Percentiles rank a stretch among this genome's conserved stretches.
Evolutionary conservation across 2,329 filamentous ascomycete genomes (phyloP).

Genomic region (Colletotrichum higginsianum): DNA sequence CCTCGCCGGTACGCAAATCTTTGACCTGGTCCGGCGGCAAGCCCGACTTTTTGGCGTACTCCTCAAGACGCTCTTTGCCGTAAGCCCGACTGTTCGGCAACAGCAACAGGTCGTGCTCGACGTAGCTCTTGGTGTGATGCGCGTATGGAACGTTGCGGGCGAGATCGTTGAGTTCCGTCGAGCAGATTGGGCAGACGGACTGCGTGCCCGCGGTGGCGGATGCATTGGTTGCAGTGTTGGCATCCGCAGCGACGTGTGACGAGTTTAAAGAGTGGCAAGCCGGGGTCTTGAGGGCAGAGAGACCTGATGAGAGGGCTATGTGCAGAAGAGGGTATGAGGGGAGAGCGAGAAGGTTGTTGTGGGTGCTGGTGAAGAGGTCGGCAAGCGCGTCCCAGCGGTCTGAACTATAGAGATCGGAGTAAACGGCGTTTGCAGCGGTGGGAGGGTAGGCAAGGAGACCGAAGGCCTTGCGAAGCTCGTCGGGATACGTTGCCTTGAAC

Average conservation of each 20-base stretch:
- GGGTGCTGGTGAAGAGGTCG: conserved; percentile 84
- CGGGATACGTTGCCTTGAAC: conserved; percentile 77
- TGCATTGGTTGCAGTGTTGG: conserved; percentile 52
- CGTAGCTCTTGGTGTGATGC: conserved; percentile 93
- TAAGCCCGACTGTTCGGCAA: conserved; percentile 92
- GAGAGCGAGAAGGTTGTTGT: conserved; percentile 88
- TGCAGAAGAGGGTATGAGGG: conserved; percentile 89
- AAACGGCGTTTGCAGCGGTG: conserved; percentile 61
- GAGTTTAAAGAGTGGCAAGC: conserved; percentile 84
- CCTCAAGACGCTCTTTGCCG: conserved; percentile 79
- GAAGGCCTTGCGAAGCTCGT: conserved; percentile 80
- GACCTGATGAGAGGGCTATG: conserved; percentile 89
- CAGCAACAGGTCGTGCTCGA: conserved; percentile 88
- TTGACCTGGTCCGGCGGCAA: conserved; percentile 77
- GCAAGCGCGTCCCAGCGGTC: conserved; percentile 84
- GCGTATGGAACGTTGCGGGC: conserved; percentile 93
- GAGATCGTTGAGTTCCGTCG: conserved; percentile 92
- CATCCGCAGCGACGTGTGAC: conserved; percentile 53
- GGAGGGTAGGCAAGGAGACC: conserved; percentile 84
- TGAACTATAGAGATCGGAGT: conserved; percentile 77
- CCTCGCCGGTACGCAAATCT: conserved; percentile 82
- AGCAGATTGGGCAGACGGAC: conserved; percentile 91
- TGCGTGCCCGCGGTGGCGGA: conserved; percentile 40
- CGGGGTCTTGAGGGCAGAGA: conserved; percentile 96
- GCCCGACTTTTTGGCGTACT: conserved; percentile 85